Evolutionary conservation across 345 rosid genomes (phyloP), one percentile per base, ranked within the genome.

Genomic region (Ceriops decandra): DNA sequence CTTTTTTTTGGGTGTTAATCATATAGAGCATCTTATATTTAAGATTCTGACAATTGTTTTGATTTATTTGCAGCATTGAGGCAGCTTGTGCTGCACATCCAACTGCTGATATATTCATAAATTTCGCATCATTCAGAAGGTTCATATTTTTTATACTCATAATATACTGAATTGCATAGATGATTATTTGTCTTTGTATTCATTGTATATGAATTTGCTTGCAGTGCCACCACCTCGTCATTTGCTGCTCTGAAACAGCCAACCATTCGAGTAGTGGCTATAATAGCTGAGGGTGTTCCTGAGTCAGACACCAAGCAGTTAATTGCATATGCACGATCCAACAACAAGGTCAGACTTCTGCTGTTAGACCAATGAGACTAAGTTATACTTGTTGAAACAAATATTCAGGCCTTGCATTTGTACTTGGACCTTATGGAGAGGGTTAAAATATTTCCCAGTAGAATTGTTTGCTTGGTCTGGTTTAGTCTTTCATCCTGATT

Each of bases 271-370:
- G 93, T 93, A 32, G 96, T 91, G 58, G 97, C 97, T 68, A 93
- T 93, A 63, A 93, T 93, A 68, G 98, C 98, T 36, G 98, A 93
- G 86, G 98, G 98, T 80, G 97, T 93, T 83, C 97, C 98, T 1
- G 97, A 93, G 82, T 84, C 96, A 5, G 97, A 93, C 77, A 73
- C 98, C 77, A 93, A 93, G 70, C 93, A 93, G 64, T 77, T 93
- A 81, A 88, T 93, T 81, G 88, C 91, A 52, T 93, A 79, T 75
- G 98, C 98, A 71, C 95, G 91, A 53, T 82, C 97, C 35, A 93
- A 93, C 85, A 93, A 93, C 76, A 93, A 93, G 93, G 98, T 83
- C 69, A 62, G 68, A 32, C 59, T 32, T 49, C 35, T 70, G 62
- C 38, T 74, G 60, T 57, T 7, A 62, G 38, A 26, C 13, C 30